phyloP scores from a whole-genome alignment of 2,329 filamentous ascomycete species.

The Curvularia eragrostidis region DNA sequence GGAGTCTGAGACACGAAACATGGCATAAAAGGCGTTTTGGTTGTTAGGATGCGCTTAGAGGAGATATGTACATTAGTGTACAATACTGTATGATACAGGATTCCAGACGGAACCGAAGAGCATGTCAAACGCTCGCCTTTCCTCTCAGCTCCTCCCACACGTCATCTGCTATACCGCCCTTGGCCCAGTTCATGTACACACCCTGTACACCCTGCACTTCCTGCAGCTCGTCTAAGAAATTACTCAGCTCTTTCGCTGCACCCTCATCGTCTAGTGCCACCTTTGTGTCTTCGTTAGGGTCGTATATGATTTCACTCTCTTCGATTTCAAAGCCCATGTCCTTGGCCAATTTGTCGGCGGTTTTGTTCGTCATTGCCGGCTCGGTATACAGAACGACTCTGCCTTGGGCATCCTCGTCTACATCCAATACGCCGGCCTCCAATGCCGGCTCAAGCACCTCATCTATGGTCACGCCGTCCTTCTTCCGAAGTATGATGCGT shows the following conservation, averaged over 20 bases:
- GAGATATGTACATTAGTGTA: conserved; percentile 37
- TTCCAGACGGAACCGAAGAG: neutral
- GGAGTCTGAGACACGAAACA: neutral
- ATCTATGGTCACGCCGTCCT: conserved; percentile 64
- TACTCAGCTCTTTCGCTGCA: conserved; percentile 63
- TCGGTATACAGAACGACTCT: conserved; percentile 75
- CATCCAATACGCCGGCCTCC: conserved; percentile 80
- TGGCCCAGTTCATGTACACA: conserved; percentile 73
- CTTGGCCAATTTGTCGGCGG: conserved; percentile 68
- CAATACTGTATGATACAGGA: conserved; percentile 10
- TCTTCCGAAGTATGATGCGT: conserved; percentile 71
- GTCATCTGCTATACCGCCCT: conserved; percentile 49
- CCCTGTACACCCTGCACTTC: conserved; percentile 80
- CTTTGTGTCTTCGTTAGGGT: conserved; percentile 79
- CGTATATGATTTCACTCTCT: conserved; percentile 83
- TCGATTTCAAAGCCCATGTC: conserved; percentile 71
- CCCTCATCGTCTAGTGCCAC: conserved; percentile 66
- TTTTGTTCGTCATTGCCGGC: conserved; percentile 67
- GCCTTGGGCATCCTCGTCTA: conserved; percentile 72
- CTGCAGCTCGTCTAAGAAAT: conserved; percentile 66
- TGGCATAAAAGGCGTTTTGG: conserved; percentile 31
- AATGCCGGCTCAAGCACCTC: conserved; percentile 81
- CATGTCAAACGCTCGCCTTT: conserved; percentile 44
- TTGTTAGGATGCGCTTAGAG: conserved; percentile 24
- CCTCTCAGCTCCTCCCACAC: conserved; percentile 50